Evolutionary conservation across 2,329 filamentous ascomycete genomes (phyloP), one percentile per base, ranked within the genome.

Genomic region (Tolypocladium sp.): DNA sequence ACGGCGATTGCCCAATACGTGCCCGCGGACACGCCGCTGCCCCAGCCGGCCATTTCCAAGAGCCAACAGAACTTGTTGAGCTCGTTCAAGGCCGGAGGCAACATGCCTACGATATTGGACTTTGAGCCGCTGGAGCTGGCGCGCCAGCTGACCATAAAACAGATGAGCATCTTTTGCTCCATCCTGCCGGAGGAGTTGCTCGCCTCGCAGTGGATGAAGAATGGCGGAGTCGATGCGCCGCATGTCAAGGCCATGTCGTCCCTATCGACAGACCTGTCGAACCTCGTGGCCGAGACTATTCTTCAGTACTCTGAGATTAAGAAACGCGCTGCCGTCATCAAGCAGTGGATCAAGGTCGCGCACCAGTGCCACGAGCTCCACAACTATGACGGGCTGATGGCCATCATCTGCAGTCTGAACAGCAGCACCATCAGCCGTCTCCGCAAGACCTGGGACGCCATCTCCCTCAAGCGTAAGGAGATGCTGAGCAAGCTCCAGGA

Each of bases 331-430:
- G 77, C 83, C 2, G 85, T 92, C 57, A 94, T 99, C 76, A 97
- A 99, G 77, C 92, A 97, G 67, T 99, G 94, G 94, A 90, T 97
- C 71, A 99, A 97, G 79, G 87, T 97, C 65, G 91, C 91, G 1
- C 83, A 89, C 66, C 90, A 90, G 67, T 96, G 91, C 64, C 79
- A 95, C 6, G 90, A 94, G 68, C 82, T 97, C 33, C 89, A 94
- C 76, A 99, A 99, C 76, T 99, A 97, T 67, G 93, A 99, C 69
- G 91, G 91, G 0, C 77, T 99, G 13, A 97, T 97, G 92, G 92
- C 94, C 9, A 96, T 99, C 66, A 91, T 96, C 68, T 97, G 92
- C 78, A 92, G 90, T 12, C 76, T 99, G 55, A 96, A 96, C 74
- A 92, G 90, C 59, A 96, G 92, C 20, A 93, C 92, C 67, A 93